phyloP scores from a whole-genome alignment of 805 yeast species.

The Candida broadrunensis region DNA sequence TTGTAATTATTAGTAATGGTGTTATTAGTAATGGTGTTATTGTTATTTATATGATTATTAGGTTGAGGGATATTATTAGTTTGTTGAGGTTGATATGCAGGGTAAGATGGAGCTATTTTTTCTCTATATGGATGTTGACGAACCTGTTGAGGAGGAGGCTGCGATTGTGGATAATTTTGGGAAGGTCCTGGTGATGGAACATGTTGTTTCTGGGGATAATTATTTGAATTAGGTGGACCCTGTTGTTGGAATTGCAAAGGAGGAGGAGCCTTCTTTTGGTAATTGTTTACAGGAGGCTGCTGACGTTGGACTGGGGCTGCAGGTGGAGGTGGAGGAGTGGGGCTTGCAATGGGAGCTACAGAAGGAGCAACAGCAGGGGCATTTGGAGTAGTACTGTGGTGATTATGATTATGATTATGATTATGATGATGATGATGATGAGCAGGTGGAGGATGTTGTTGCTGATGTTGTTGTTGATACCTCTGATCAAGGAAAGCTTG shows the following conservation, averaged over 20 bases:
- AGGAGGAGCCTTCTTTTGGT: slow-evolving; percentile 1
- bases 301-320: slow-evolving; percentile 1
- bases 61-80: not conserved
- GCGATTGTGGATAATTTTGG: slow-evolving; percentile 6
- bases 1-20: slow-evolving; percentile 6
- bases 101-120: not conserved
- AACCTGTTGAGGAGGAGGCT: slow-evolving; percentile 15
- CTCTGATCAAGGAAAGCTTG: slow-evolving; percentile 12
- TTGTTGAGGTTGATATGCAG: slow-evolving; percentile 1
- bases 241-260: slow-evolving; percentile 6
- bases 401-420: slow-evolving; percentile 1
- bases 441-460: slow-evolving; percentile 7
- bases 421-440: slow-evolving; percentile 6
- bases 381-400: slow-evolving; percentile 1
- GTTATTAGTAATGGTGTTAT: slow-evolving; percentile 2
- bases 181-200: slow-evolving; percentile 6
- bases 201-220: slow-evolving; percentile 4
- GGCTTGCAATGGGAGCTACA: too few relatives aligned
- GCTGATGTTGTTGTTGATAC: slow-evolving; percentile 13
- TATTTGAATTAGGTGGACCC: slow-evolving; percentile 1
- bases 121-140: slow-evolving; percentile 1
- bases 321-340: slow-evolving; percentile 1
- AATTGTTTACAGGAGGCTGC: not conserved
- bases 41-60: not conserved
- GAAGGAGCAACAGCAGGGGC: slow-evolving; percentile 1